Evolutionary conservation across 768 basidiomycete genomes (phyloP).

Genomic region (Rubroboletus satanas): DNA sequence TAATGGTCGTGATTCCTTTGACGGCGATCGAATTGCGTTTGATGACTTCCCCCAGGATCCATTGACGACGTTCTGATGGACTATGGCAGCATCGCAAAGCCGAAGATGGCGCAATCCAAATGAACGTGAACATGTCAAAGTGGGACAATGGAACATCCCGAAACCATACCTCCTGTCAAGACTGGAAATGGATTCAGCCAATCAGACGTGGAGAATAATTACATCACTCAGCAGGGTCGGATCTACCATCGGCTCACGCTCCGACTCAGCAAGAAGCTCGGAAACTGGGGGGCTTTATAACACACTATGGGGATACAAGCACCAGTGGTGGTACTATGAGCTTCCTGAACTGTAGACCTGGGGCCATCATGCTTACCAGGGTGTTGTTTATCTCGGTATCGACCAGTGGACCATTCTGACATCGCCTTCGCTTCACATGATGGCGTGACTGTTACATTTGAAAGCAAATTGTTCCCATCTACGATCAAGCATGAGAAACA

Average conservation of each 20-base stretch:
- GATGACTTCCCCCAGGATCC: neutral
- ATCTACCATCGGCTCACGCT: conserved; percentile 1
- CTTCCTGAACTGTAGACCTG: neutral
- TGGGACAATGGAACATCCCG: conserved; percentile 1
- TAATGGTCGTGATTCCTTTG: neutral
- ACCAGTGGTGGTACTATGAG: neutral
- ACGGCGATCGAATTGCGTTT: neutral
- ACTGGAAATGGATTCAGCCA: neutral
- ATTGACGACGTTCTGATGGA: neutral
- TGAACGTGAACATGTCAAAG: conserved; percentile 9
- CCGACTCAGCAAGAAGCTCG: neutral
- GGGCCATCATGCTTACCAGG: neutral
- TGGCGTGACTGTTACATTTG: neutral
- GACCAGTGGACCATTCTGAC: neutral
- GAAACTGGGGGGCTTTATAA: neutral
- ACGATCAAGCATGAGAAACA: conserved; percentile 17
- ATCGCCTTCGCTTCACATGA: neutral
- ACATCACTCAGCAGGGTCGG: neutral
- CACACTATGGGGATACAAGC: too few relatives aligned
- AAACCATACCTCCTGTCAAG: neutral
- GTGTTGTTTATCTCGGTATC: neutral
- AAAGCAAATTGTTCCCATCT: conserved; percentile 19
- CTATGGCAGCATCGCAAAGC: neutral
- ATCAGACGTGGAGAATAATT: neutral
- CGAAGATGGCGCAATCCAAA: neutral